Conservation (phyloP, 768 basidiomycete species). For the Mycena haematopus region DNA sequence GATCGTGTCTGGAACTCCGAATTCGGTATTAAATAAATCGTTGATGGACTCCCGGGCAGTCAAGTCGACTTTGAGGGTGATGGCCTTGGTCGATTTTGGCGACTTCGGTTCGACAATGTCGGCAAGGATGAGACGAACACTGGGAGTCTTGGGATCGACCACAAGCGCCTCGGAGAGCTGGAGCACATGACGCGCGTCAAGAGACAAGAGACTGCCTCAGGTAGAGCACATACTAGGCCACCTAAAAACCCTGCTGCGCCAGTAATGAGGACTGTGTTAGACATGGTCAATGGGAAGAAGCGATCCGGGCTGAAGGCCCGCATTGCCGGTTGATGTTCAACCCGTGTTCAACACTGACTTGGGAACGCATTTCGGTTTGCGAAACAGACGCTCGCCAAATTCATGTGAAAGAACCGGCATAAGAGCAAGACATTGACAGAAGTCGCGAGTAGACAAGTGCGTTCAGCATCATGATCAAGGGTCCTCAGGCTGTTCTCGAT, state of each 20-base stretch:
- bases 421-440: too few relatives aligned
- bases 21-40: constrained; percentile 44
- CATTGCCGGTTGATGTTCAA: too few relatives aligned
- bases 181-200: not conserved
- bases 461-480: too few relatives aligned
- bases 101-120: constrained; percentile 52
- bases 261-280: constrained; percentile 3
- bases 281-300: not conserved
- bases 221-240: not conserved
- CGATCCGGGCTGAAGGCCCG: too few relatives aligned
- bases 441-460: too few relatives aligned
- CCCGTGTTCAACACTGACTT: too few relatives aligned
- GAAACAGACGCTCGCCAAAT: too few relatives aligned
- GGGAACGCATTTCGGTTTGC: too few relatives aligned
- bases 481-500: too few relatives aligned
- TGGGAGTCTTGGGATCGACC: constrained; percentile 40
- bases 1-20: constrained; percentile 50
- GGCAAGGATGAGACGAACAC: constrained; percentile 55
- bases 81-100: constrained; percentile 37
- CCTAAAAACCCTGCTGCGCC: not conserved
- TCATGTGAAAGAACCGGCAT: too few relatives aligned
- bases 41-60: constrained; percentile 44
- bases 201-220: not conserved
- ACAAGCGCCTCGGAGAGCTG: constrained; percentile 46
- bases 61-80: constrained; percentile 48